A percentile compares a stretch with the other conserved stretches of the same genome.
phyloP scores from a whole-genome alignment of 1,139 yeast species.

The Meyerozyma athensensis region DNA sequence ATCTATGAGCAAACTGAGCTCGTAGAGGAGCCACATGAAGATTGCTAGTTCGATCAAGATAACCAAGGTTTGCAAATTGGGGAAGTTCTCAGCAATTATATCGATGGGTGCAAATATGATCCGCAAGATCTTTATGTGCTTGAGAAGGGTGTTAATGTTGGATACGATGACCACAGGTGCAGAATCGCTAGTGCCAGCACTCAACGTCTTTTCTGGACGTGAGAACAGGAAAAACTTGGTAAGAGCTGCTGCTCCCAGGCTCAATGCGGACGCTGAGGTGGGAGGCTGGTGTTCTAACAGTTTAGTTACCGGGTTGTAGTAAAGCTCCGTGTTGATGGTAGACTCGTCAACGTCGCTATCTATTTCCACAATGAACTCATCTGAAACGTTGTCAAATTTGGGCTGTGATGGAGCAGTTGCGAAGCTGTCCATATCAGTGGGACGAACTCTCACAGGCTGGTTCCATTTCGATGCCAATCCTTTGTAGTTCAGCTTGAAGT shows the following conservation, averaged over 20 bases:
- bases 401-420: conserved; percentile 1
- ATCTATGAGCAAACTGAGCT: conserved; percentile 39
- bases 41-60: conserved; percentile 35
- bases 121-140: conserved; percentile 33
- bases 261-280: conserved; percentile 16
- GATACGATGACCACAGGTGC: conserved; percentile 10
- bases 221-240: conserved; percentile 1
- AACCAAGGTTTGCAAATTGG: conserved; percentile 36
- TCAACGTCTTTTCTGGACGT: neutral
- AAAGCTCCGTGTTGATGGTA: conserved; percentile 25
- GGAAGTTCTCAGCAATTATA: conserved; percentile 35
- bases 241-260: conserved; percentile 1
- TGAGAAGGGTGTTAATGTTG: conserved; percentile 31
- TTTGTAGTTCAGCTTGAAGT: conserved; percentile 19
- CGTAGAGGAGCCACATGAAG: conserved; percentile 42
- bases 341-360: conserved; percentile 22
- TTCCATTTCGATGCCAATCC: conserved; percentile 30
- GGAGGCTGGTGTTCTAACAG: conserved; percentile 33
- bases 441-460: conserved; percentile 21
- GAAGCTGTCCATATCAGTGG: neutral
- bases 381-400: conserved; percentile 2
- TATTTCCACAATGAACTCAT: conserved; percentile 5
- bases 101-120: conserved; percentile 42
- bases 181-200: neutral
- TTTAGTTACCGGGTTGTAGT: conserved; percentile 29